A percentile compares a stretch with the other conserved stretches of the same genome.
These are phyloP conservation scores for Draba incana DNA, from an alignment of 345 rosid genomes.

Conservation along the genomic window DNA sequence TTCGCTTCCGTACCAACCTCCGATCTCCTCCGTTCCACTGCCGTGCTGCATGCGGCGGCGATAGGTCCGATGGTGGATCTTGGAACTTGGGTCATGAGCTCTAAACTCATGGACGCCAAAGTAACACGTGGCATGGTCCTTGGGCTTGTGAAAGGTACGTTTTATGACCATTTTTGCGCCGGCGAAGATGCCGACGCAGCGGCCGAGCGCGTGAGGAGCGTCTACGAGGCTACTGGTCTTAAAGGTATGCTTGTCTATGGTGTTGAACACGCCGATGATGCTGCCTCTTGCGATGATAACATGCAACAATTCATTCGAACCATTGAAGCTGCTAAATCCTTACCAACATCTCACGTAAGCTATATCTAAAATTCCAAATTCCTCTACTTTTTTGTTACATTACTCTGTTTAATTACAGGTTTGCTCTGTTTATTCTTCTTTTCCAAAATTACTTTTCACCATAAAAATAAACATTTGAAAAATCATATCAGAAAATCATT, in stretches of 20 bases:
- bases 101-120: constrained; percentile 57
- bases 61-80: constrained; percentile 68
- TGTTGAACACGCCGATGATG: constrained; percentile 65
- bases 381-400: neutral
- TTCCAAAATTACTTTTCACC: neutral
- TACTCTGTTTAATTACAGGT: neutral
- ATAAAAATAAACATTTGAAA: neutral
- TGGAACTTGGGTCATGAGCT: constrained; percentile 74
- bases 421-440: constrained; percentile 2
- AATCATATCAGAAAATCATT: neutral
- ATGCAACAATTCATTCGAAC: constrained; percentile 59
- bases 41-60: constrained; percentile 58
- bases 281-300: constrained; percentile 64
- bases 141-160: constrained; percentile 50
- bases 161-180: constrained; percentile 83
- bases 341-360: constrained; percentile 71
- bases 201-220: constrained; percentile 43
- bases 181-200: constrained; percentile 66
- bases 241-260: constrained; percentile 80
- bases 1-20: constrained; percentile 50
- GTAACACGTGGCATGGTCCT: constrained; percentile 49
- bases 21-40: constrained; percentile 59
- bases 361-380: neutral
- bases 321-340: constrained; percentile 57
- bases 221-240: constrained; percentile 60